Conservation (phyloP, 176 grass and related monocot species). For the Zoysia japonica region DNA sequence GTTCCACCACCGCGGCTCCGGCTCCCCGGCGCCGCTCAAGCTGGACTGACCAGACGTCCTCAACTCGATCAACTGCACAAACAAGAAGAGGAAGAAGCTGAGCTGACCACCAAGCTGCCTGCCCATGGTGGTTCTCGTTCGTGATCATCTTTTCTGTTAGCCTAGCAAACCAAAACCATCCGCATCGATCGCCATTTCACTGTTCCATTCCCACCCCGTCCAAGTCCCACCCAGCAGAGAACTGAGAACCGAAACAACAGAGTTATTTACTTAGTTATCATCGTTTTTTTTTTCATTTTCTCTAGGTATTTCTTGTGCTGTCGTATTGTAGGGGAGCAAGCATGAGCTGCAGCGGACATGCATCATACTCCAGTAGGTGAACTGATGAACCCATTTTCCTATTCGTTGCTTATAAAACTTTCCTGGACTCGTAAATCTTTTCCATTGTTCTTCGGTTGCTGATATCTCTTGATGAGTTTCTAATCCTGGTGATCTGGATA, state of each 20-base stretch:
- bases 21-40: conserved; percentile 25
- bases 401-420: neutral
- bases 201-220: conserved; percentile 36
- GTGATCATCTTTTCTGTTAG: conserved; percentile 17
- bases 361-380: conserved; percentile 16
- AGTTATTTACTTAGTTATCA: neutral
- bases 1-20: conserved; percentile 13
- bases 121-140: neutral
- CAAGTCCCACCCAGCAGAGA: neutral
- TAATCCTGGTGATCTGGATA: too few species aligned
- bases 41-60: conserved; percentile 28
- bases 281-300: neutral
- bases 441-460: conserved; percentile 14
- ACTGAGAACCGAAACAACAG: neutral
- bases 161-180: neutral
- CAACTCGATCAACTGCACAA: neutral
- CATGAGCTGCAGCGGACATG: conserved; percentile 29
- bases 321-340: conserved; percentile 49
- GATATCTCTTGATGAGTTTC: neutral
- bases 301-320: conserved; percentile 9
- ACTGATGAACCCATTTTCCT: conserved; percentile 17
- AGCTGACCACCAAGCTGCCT: neutral
- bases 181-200: conserved; percentile 36
- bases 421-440: neutral
- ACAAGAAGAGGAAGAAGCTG: neutral